Conservation (phyloP, 164 flowering plant species). For the Akebia trifoliata region DNA sequence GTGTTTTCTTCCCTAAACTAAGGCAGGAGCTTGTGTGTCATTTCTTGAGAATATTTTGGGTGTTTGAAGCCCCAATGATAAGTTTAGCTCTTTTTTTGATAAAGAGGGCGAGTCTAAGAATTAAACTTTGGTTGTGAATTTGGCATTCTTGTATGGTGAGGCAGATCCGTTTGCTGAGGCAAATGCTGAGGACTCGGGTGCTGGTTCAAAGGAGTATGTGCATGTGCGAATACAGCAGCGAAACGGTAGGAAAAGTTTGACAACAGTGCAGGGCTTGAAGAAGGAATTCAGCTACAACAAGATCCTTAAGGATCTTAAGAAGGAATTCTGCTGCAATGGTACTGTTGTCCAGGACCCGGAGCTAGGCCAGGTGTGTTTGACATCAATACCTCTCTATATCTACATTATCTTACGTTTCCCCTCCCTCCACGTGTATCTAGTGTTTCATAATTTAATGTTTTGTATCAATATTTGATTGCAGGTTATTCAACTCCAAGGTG, state of each 20-base stretch:
- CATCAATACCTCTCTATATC: not conserved
- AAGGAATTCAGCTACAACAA: conserved; percentile 38
- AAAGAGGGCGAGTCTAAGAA: too few relatives aligned
- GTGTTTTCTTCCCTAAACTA: not conserved
- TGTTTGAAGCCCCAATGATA: not conserved
- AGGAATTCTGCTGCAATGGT: conserved; percentile 34
- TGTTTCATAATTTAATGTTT: not conserved
- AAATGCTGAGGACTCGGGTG: conserved; percentile 40
- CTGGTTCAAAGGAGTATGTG: conserved; percentile 42
- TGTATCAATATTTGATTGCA: too few relatives aligned
- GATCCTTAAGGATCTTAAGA: conserved; percentile 40
- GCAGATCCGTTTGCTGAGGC: conserved; percentile 50
- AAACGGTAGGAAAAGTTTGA: conserved; percentile 45
- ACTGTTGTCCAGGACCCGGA: conserved; percentile 44
- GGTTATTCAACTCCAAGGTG: conserved; percentile 33
- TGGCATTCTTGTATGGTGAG: not conserved
- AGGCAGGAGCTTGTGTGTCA: not conserved
- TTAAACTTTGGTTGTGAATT: too few relatives aligned
- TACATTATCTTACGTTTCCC: not conserved
- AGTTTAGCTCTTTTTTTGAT: not conserved
- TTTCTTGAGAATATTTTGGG: not conserved
- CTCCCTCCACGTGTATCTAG: not conserved
- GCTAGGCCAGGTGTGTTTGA: conserved; percentile 29
- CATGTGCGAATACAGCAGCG: conserved; percentile 39
- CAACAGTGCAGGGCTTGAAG: conserved; percentile 28